Conservation (phyloP, 2,329 filamentous ascomycete species). For the Xylaria sp. region DNA sequence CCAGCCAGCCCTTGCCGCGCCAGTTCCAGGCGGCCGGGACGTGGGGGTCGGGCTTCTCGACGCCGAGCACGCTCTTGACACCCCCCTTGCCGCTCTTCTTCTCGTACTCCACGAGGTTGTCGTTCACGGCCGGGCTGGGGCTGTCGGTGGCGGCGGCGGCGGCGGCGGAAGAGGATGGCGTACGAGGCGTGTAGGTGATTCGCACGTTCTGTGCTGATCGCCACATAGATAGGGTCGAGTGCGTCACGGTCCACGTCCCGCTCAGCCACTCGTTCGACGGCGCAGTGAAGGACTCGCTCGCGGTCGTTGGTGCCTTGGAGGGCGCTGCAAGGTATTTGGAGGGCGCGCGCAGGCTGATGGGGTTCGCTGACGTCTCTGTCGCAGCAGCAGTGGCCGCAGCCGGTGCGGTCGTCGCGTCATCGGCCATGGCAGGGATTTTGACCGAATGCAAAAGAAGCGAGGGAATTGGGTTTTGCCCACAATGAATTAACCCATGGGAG, state of each 20-base stretch:
- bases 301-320: conserved; percentile 34
- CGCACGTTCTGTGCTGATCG: conserved; percentile 77
- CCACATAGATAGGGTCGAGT: conserved; percentile 83
- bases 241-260: conserved; percentile 74
- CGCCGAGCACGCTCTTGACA: conserved; percentile 66
- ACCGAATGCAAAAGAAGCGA: neutral
- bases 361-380: conserved; percentile 15
- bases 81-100: conserved; percentile 49
- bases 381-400: neutral
- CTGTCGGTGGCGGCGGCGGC: conserved; percentile 31
- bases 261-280: conserved; percentile 65
- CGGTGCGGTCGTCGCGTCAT: conserved; percentile 18
- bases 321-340: conserved; percentile 52
- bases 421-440: conserved; percentile 24
- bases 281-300: conserved; percentile 42
- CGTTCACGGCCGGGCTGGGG: conserved; percentile 54
- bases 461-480: neutral
- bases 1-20: conserved; percentile 77
- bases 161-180: too few relatives aligned
- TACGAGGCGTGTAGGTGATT: conserved; percentile 70
- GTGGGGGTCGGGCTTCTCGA: conserved; percentile 58
- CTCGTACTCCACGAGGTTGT: conserved; percentile 72
- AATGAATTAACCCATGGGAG: neutral
- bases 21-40: conserved; percentile 67
- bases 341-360: conserved; percentile 51